Base-by-base conservation (phyloP, 768 basidiomycete species). In the Pleurotus tuber-regium region DNA sequence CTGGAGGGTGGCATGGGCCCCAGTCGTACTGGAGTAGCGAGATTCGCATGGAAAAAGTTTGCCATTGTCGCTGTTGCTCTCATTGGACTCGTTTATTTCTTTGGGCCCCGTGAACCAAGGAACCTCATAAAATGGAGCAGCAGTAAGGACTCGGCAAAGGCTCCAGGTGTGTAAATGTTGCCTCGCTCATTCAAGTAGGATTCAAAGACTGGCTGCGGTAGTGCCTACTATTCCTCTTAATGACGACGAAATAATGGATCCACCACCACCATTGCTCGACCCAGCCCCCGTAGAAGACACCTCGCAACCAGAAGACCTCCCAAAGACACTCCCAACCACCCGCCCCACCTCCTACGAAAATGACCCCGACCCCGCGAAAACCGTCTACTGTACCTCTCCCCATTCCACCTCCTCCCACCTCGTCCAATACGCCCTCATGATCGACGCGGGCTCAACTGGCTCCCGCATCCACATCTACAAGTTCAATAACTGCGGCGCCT, bases 401-500 rank as follows among this genome's bases (percentile, higher is more conserved):
- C 67, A 83, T 65, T 68, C 67, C 11, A 58, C 76, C 1, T 61
- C 67, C 46, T 62, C 73, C 43, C 77, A 79, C 0, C 74, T 96
- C 52, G 87, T 96, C 10, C 92, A 93, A 65, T 99, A 90, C 67
- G 94, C 92, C 0, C 80, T 98, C 61, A 97, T 98, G 86, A 90
- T 98, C 70, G 97, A 99, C 67, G 96, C 97, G 1, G 97, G 97
- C 19, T 98, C 95, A 14, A 97, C 94, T 0, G 97, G 96, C 16
- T 97, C 95, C 0, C 83, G 97, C 14, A 94, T 98, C 62, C 97
- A 99, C 76, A 79, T 98, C 26, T 99, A 98, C 85, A 98, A 97
- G 65, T 98, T 98, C 82, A 79, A 96, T 78, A 86, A 93, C 73
- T 94, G 93, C 72, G 74, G 76, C 0, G 66, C 85, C 0, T 81